Percentiles rank a stretch among this genome's conserved stretches.
Conservation (phyloP, 169 alveolate species). For the Plasmodium relictum region DNA sequence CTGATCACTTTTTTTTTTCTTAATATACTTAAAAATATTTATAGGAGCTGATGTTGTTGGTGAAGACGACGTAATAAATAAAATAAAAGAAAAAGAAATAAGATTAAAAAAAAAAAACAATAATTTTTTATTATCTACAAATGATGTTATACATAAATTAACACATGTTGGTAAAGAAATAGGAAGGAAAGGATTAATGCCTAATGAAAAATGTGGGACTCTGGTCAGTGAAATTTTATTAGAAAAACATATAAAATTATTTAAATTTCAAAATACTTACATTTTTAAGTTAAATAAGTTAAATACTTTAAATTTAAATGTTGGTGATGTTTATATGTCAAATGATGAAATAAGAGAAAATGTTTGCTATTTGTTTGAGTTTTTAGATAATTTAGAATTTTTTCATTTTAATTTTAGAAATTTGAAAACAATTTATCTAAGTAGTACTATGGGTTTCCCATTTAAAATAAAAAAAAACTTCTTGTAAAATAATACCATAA, state of each 20-base stretch:
- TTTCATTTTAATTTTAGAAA: constrained; percentile 65
- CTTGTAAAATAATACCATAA: constrained; percentile 8
- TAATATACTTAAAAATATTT: background rate
- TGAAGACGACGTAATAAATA: constrained; percentile 67
- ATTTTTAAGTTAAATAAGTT: constrained; percentile 81
- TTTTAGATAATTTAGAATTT: constrained; percentile 57
- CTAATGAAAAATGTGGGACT: constrained; percentile 84
- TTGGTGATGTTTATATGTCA: constrained; percentile 87
- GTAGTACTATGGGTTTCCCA: constrained; percentile 77
- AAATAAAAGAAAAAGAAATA: constrained; percentile 73
- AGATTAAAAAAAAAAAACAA: constrained; percentile 78
- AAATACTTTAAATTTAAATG: constrained; percentile 85
- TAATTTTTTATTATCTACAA: constrained; percentile 81
- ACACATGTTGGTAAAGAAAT: constrained; percentile 81
- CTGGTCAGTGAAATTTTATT: constrained; percentile 72
- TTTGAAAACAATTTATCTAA: constrained; percentile 41
- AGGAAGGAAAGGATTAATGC: constrained; percentile 85
- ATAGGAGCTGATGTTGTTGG: constrained; percentile 77
- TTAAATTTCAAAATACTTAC: constrained; percentile 66
- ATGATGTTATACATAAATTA: constrained; percentile 83
- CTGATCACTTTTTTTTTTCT: background rate
- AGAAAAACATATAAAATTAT: constrained; percentile 53
- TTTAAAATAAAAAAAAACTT: constrained; percentile 53
- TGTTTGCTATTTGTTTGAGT: constrained; percentile 53
- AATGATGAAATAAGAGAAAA: constrained; percentile 85